Evolutionary conservation across 352 stramenopile species (phyloP).

Genomic region (Globisporangium cylindrosporum): DNA sequence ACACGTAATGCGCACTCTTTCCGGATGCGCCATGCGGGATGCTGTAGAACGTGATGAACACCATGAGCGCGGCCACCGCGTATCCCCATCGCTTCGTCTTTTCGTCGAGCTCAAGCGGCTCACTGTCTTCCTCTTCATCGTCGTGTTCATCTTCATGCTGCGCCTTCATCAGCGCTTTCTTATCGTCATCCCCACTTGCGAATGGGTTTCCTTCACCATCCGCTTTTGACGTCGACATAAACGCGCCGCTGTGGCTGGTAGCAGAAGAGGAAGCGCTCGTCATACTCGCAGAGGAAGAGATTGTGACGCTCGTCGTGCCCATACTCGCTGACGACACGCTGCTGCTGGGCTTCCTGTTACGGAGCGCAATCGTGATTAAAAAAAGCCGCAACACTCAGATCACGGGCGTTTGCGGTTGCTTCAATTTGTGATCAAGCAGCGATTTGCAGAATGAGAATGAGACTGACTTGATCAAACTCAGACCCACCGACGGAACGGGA

Average conservation of each 20-base stretch:
- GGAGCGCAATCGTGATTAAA: constrained; percentile 18
- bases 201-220: background rate
- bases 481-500: background rate
- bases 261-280: background rate
- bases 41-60: constrained; percentile 67
- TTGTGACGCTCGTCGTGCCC: constrained; percentile 13
- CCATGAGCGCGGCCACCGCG: constrained; percentile 41
- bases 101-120: constrained; percentile 24
- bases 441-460: constrained; percentile 2
- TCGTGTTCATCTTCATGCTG: background rate
- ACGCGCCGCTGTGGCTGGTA: constrained; percentile 4
- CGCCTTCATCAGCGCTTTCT: constrained; percentile 15
- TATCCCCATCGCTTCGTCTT: constrained; percentile 39
- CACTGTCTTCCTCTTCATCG: constrained; percentile 14
- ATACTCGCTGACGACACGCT: constrained; percentile 7
- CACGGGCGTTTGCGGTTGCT: background rate
- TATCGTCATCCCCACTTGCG: constrained; percentile 15
- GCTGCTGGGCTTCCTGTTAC: constrained; percentile 13
- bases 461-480: constrained; percentile 1
- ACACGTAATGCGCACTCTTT: constrained; percentile 90
- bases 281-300: constrained; percentile 5
- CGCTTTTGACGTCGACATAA: background rate
- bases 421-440: background rate
- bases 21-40: constrained; percentile 35
- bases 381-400: background rate